These are phyloP conservation scores for Trypanosoma melophagium DNA, from an alignment of 208 protist species.

Conservation along the genomic window DNA sequence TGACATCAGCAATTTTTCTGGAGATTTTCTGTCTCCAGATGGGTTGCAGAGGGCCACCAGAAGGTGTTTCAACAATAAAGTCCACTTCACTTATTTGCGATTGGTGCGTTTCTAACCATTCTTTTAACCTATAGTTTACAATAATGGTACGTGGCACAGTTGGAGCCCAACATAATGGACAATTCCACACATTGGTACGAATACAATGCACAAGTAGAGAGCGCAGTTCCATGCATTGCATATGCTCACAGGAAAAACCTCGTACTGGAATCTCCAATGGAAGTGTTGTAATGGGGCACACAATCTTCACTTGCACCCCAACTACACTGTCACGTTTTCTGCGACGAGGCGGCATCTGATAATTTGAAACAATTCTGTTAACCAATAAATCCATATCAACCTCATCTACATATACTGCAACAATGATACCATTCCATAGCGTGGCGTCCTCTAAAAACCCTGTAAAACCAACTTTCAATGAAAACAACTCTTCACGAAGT, in stretches of 20 bases:
- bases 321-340: constrained; percentile 27
- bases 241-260: constrained; percentile 63
- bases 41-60: constrained; percentile 23
- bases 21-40: constrained; percentile 23
- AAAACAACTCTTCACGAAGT: constrained; percentile 47
- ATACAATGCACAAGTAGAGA: constrained; percentile 58
- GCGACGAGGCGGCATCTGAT: constrained; percentile 17
- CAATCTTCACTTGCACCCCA: constrained; percentile 50
- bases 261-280: constrained; percentile 64
- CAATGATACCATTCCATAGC: constrained; percentile 72
- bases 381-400: constrained; percentile 35
- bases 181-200: constrained; percentile 85
- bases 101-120: constrained; percentile 63
- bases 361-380: constrained; percentile 44
- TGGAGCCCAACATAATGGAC: constrained; percentile 65
- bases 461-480: constrained; percentile 55
- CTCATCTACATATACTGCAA: constrained; percentile 66
- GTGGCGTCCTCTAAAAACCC: constrained; percentile 42
- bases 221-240: constrained; percentile 81
- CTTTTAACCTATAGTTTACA: constrained; percentile 74
- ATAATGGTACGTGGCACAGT: constrained; percentile 56
- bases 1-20: constrained; percentile 22
- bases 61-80: constrained; percentile 60
- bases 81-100: constrained; percentile 38
- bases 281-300: constrained; percentile 68